Evolutionary conservation across 805 yeast genomes (phyloP), one percentile per base, ranked within the genome.

Genomic region (Henningerozyma blattae): DNA sequence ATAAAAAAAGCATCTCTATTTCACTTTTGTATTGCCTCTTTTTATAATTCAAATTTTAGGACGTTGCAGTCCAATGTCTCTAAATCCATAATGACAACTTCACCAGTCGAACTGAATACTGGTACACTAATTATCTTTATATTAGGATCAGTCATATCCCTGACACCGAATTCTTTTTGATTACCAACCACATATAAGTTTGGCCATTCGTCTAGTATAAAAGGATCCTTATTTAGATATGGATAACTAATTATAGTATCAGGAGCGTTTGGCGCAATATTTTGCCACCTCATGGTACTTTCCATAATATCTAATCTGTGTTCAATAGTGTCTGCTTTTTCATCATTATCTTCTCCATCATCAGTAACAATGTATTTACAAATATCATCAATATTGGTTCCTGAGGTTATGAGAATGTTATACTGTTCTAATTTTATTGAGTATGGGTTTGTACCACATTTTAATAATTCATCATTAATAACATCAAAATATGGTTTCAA

Each of bases 171-270:
- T 22, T 54, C 50, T 0, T 77, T 72, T 54, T 85, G 95, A 50
- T 87, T 89, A 0, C 95, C 97, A 3, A 73, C 84, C 45, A 84
- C 74, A 48, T 81, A 85, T 3, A 87, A 78, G 51, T 85, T 87
- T 1, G 97, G 97, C 14, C 82, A 72, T 47, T 82, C 83, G 8
- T 61, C 61, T n/a, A 91, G 60, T 2, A 76, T 63, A 54, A 89
- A 85, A 3, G 97, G 97, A 54, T 91, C 97, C 2, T 51, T 47
- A 18, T 74, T 72, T 9, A 69, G 68, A 47, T 67, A 87, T 1
- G 98, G 96, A 46, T 84, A 86, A 43, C 94, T 77, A 68, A 87
- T 80, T 28, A 91, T 59, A 0, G 98, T 91, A 49, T 91, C 97
- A 0, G 98, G 98, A 1, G 95, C 94, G 0, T 96, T 86, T 3